phyloP scores from a whole-genome alignment of 768 basidiomycete genomes.

The Lactarius deliciosus region DNA sequence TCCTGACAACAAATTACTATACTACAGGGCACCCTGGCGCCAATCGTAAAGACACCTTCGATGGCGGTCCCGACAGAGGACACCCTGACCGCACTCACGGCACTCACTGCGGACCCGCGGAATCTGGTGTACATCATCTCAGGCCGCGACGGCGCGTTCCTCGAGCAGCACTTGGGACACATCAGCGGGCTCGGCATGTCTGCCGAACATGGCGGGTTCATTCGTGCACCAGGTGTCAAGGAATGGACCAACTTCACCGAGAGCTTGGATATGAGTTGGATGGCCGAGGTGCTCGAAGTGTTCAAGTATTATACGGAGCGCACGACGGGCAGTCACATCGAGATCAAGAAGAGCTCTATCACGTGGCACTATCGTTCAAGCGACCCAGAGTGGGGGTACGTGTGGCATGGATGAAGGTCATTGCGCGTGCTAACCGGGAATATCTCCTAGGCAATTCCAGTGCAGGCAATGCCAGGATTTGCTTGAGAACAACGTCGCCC shows the following conservation, averaged over 20 bases:
- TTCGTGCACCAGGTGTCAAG: conserved; percentile 63
- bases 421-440: conserved; percentile 2
- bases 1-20: background rate
- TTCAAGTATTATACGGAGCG: conserved; percentile 97
- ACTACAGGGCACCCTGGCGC: conserved; percentile 85
- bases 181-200: conserved; percentile 82
- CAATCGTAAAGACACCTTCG: conserved; percentile 92
- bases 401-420: conserved; percentile 25
- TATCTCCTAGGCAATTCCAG: conserved; percentile 70
- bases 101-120: conserved; percentile 72
- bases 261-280: conserved; percentile 95
- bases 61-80: conserved; percentile 78
- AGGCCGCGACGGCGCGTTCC: conserved; percentile 89
- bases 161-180: conserved; percentile 89
- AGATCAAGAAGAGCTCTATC: conserved; percentile 95
- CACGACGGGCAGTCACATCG: conserved; percentile 94
- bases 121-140: conserved; percentile 98
- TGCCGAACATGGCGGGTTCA: conserved; percentile 95
- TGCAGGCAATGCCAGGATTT: conserved; percentile 96
- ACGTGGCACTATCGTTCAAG: conserved; percentile 95
- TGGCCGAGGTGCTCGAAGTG: conserved; percentile 91
- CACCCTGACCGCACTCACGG: conserved; percentile 71
- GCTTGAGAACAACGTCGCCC: conserved; percentile 89
- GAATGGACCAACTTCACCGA: conserved; percentile 91
- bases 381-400: conserved; percentile 96